Conservation (phyloP, 2,329 filamentous ascomycete genomes). For the Trichoderma sp. region DNA sequence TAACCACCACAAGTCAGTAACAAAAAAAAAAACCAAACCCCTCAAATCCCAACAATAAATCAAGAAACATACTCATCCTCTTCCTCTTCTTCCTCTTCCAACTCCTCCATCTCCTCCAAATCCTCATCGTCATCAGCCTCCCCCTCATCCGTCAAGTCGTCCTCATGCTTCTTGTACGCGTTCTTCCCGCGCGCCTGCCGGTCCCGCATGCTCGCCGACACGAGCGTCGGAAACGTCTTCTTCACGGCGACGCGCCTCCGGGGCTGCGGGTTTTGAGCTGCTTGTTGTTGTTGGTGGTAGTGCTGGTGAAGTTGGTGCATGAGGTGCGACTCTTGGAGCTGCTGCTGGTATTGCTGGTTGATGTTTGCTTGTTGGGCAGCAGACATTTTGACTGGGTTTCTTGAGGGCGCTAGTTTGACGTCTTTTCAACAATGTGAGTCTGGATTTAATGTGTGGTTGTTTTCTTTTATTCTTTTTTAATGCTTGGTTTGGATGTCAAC, state of each 20-base stretch:
- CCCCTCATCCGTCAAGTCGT: constrained; percentile 28
- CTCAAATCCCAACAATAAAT: not conserved
- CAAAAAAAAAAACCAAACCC: too few relatives aligned
- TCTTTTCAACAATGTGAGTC: not conserved
- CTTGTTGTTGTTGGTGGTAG: not conserved
- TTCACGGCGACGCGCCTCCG: not conserved
- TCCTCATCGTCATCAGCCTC: constrained; percentile 26
- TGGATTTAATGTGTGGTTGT: not conserved
- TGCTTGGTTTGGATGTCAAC: not conserved
- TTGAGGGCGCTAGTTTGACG: not conserved
- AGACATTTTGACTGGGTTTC: not conserved
- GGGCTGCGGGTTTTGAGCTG: not conserved
- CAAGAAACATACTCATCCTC: not conserved
- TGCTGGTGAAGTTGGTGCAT: not conserved
- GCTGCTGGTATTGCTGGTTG: constrained; percentile 8
- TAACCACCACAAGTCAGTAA: not conserved
- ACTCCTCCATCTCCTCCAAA: not conserved
- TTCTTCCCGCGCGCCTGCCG: constrained; percentile 59
- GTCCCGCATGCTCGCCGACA: constrained; percentile 54
- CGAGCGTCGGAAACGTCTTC: constrained; percentile 37
- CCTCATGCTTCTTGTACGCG: constrained; percentile 39
- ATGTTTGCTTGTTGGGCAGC: not conserved
- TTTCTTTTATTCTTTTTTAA: not conserved
- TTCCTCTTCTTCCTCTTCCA: not conserved
- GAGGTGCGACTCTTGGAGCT: not conserved